Percentiles rank a stretch among this genome's conserved stretches.
Evolutionary conservation across 2,329 filamentous ascomycete genomes (phyloP).

Genomic region (Emergomyces africanus): DNA sequence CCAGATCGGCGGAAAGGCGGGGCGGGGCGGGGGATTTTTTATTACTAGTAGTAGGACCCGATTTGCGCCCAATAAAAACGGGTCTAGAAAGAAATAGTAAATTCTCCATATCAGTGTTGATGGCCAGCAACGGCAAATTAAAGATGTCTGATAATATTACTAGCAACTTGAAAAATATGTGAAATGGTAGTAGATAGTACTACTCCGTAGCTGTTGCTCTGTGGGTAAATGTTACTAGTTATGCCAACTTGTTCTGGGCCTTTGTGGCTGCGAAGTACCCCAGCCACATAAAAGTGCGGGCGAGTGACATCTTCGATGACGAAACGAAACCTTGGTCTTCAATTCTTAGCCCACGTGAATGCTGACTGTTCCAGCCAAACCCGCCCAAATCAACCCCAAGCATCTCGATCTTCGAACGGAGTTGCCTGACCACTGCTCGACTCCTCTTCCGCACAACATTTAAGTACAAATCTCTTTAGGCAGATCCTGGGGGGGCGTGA

Average conservation of each 20-base stretch:
- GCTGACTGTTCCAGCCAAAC: not conserved
- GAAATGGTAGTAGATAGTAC: no score
- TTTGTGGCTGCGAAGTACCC: not conserved
- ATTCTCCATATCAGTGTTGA: not conserved
- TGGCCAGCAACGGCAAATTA: not conserved
- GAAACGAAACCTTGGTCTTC: not conserved
- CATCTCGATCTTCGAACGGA: not conserved
- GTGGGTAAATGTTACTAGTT: no score
- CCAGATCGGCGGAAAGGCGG: not conserved
- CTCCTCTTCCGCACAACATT: not conserved
- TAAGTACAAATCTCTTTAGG: not conserved
- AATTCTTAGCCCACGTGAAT: not conserved
- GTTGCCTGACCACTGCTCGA: not conserved
- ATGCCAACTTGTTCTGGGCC: not conserved
- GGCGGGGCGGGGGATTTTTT: not conserved
- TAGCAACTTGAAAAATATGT: no score
- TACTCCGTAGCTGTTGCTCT: no score
- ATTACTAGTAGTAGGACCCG: no score
- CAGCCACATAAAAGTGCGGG: not conserved
- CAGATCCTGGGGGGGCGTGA: no score
- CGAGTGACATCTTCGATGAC: not conserved
- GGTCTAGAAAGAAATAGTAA: no score
- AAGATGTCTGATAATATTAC: no score
- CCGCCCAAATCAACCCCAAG: not conserved
- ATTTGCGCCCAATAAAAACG: no score